Evolutionary conservation across 306 rosid species (phyloP), one percentile per base, ranked within the genome.

Genomic region (Castanopsis chinensis): DNA sequence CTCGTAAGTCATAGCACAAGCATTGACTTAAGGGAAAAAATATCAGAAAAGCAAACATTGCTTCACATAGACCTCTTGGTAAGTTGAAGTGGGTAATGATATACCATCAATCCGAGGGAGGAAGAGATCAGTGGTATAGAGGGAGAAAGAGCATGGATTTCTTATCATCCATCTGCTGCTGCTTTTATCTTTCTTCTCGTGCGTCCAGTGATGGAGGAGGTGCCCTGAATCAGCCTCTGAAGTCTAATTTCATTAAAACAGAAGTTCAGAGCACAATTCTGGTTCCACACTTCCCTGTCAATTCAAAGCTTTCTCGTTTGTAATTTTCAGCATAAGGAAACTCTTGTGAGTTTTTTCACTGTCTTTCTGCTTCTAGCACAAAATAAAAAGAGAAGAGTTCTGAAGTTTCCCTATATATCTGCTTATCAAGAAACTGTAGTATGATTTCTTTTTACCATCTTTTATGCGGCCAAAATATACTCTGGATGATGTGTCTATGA

Each of bases 161-260:
- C 71, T 68, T 77, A 9, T n/a, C 74, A 21, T 33, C 35, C 41
- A 15, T 77, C 28, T 67, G 74, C 21, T 77, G 80, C 68, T 77
- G 80, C 68, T 32, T 77, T 30, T 53, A 33, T 67, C 11, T 32
- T 45, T 51, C 71, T 54, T 3, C 25, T 54, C 68, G 13, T 21
- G 80, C 35, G 19, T 77, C 32, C 30, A 52, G 6, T 51, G 68
- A 77, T 17, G 65, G 71, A 5, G 23, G 6, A 19, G 54, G 17
- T 6, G 45, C 32, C 12, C 35, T 3, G 25, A 67, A 17, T 19
- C 71, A 19, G 25, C 25, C 25, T 67, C 71, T 33, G 6, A 67
- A 0, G 25, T 49, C 23, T 9, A 32, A 32, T 18, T 67, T 18
- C 51, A 33, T 18, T 9, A 49, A 67, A 18, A 33, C 23, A 67